Base-by-base conservation (phyloP, 306 rosid genomes). In the Rosa multiflora region DNA sequence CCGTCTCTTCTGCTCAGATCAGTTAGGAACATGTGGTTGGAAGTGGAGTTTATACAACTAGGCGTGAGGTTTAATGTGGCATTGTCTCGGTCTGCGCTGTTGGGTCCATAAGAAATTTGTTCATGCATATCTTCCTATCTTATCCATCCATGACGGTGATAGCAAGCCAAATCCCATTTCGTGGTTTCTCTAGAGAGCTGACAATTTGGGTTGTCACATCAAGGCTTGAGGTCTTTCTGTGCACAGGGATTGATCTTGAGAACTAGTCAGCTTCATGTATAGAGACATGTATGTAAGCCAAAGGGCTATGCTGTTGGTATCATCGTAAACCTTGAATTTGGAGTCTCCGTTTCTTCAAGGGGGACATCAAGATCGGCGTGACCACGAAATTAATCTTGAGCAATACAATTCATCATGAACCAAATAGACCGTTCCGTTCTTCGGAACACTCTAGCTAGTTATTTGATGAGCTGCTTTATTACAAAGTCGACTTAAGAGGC, bases 1-100 rank as follows among this genome's bases (percentile, higher is more conserved):
- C 88, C 1, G 88, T 87, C 80, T 74, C 97, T 79, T 83, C 94
- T 72, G 48, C 83, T 53, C 93, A 86, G 83, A 82, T 86, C 78
- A 85, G 77, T 79, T 92, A 88, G 86, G 81, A 78, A 70, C 59
- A 15, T 48, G 59, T 49, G 75, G 4, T 29, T 71, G 75, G 8
- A 12, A 6, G 55, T 23, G 26, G 10, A 47, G 37, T 32, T 61
- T 13, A 6, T 14, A 20, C 43, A 59, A 59, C 15, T 9, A 5
- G 37, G 13, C 1, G 66, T 23, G 66, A 1, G 5, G 37, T 21
- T 26, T 59, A 4, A 23, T 59, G 66, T 11, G 3, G 66, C 66
- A 21, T 10, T 23, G 66, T 10, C 37, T 26, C 6, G 14, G 59
- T 52, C 6, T 10, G 67, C 26, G 67, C 13, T 26, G 1, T 10